Evolutionary conservation across 306 rosid genomes (phyloP), one percentile per base, ranked within the genome.

Genomic region (Phaseolus lunatus): DNA sequence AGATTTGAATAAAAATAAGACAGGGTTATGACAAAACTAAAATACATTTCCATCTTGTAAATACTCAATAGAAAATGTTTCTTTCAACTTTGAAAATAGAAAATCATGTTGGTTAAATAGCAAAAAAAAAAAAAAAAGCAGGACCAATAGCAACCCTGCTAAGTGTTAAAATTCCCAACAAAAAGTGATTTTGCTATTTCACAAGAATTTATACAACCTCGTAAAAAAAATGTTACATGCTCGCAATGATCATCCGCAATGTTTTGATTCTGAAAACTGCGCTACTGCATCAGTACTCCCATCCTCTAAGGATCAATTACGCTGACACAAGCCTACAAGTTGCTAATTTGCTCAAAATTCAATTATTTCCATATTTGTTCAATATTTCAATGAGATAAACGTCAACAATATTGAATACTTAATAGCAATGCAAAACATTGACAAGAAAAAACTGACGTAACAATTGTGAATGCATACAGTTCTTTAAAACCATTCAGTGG

Each of bases 401-500:
- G 39, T 24, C 77, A 62, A 62, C 53, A 75, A 50, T 54, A 57
- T 48, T 13, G 67, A 24, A 68, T 20, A 47, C 61, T n/a, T 29
- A 22, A 41, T 41, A 77, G 48, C 18, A 66, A 73, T 39, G 53
- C 73, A 50, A 69, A 39, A 56, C 56, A 49, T 29, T 27, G 62
- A 41, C 48, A 53, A 67, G n/a, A n/a, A 59, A 75, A 47, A 75
- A 58, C 70, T 49, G 31, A 26, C 0, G 50, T 20, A 44, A 53
- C 41, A 69, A 41, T 26, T 77, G n/a, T 27, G 9, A 68, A 48
- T 70, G 61, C 79, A 75, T 47, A 47, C 72, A 61, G 58, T 52
- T 70, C 26, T 85, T 70, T 58, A 47, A 67, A 78, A 71, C 66
- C 78, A 72, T 76, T 62, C 83, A 47, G 72, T 22, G 83, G 63